A percentile compares a stretch with the other conserved stretches of the same genome.
phyloP scores from a whole-genome alignment of 106 monocot genomes.

The Dendrobium nobile region DNA sequence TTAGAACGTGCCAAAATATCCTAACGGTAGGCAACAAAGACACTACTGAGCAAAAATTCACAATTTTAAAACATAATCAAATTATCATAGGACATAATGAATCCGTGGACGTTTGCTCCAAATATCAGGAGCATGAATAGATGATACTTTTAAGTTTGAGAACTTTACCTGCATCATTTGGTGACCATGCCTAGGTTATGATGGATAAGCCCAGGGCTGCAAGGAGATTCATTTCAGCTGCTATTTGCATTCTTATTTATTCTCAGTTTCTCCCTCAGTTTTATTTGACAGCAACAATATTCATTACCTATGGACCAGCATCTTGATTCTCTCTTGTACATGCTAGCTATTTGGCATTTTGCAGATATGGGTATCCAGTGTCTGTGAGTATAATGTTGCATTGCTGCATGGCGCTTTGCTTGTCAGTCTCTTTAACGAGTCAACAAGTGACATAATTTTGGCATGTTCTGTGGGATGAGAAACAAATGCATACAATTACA shows the following conservation, averaged over 20 bases:
- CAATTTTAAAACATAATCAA: too few relatives aligned
- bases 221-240: neutral
- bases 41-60: too few relatives aligned
- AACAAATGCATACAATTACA: neutral
- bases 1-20: too few relatives aligned
- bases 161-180: neutral
- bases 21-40: too few relatives aligned
- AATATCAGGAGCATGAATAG: neutral
- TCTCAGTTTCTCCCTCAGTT: neutral
- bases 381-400: neutral
- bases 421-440: neutral
- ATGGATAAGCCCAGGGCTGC: neutral
- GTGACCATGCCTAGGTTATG: neutral
- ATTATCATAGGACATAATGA: neutral
- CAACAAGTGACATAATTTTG: neutral
- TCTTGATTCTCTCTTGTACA: neutral
- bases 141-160: neutral
- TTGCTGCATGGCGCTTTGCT: neutral
- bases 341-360: neutral
- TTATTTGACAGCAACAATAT: neutral
- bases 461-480: neutral
- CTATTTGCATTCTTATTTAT: neutral
- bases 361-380: neutral
- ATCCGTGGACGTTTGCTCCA: neutral
- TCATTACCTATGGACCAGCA: neutral